Conservation (phyloP, 768 basidiomycete species). For the Trametes punicea region DNA sequence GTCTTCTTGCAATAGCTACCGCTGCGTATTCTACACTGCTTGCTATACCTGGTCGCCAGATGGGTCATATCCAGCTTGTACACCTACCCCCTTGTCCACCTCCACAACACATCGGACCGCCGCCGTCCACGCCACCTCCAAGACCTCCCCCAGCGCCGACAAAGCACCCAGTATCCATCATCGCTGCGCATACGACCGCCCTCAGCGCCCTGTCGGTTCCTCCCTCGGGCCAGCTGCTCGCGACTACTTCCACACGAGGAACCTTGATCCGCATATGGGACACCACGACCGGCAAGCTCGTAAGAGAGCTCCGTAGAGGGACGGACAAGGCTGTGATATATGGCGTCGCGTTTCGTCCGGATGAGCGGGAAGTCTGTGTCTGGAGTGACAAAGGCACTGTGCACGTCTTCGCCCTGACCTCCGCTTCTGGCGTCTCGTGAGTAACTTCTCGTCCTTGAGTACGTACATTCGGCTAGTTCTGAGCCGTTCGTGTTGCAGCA, state of each 20-base stretch:
- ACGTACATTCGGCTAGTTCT: not conserved
- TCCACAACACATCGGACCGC: constrained; percentile 54
- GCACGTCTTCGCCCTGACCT: constrained; percentile 75
- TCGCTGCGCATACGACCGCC: constrained; percentile 78
- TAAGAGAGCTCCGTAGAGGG: constrained; percentile 80
- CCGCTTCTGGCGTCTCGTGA: constrained; percentile 62
- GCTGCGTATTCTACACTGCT: constrained; percentile 77
- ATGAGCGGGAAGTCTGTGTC: constrained; percentile 83
- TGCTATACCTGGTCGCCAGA: constrained; percentile 79
- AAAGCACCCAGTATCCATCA: constrained; percentile 73
- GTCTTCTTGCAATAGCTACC: constrained; percentile 78
- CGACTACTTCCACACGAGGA: constrained; percentile 80
- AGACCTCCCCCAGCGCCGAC: constrained; percentile 52
- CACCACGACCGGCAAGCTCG: constrained; percentile 62
- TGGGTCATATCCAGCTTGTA: constrained; percentile 84
- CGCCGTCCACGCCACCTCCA: constrained; percentile 46
- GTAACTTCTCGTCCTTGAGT: constrained; percentile 28
- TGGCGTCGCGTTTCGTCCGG: constrained; percentile 82
- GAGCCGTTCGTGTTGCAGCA: constrained; percentile 41
- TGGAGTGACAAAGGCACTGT: constrained; percentile 97
- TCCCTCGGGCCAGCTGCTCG: constrained; percentile 72
- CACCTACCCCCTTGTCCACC: constrained; percentile 78
- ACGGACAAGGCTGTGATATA: constrained; percentile 90
- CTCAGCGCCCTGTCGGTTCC: constrained; percentile 77
- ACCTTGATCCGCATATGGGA: constrained; percentile 91